These are phyloP conservation scores for Hygrocybe punicea DNA, from an alignment of 768 basidiomycete genomes.

Conservation along the genomic window DNA sequence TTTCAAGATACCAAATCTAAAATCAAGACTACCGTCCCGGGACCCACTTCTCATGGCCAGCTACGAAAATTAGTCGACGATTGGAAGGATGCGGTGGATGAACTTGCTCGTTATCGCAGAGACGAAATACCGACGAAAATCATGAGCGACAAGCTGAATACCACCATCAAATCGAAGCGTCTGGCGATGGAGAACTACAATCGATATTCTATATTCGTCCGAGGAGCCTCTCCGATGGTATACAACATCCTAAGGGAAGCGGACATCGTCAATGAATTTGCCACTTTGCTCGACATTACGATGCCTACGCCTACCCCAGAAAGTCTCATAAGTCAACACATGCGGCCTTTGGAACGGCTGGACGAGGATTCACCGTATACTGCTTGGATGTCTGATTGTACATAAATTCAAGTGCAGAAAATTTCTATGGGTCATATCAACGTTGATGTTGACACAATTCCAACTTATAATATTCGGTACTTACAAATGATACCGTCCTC, in stretches of 20 bases:
- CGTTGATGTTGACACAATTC: too few relatives aligned
- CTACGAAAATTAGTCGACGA: background rate
- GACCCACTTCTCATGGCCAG: background rate
- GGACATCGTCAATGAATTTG: constrained; percentile 11
- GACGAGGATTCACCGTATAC: constrained; percentile 8
- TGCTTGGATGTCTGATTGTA: constrained; percentile 11
- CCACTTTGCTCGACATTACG: constrained; percentile 10
- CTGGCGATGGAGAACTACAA: constrained; percentile 13
- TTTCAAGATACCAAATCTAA: background rate
- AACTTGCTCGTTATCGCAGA: background rate
- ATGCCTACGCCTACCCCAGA: constrained; percentile 7
- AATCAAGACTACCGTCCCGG: constrained; percentile 4
- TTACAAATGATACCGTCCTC: too few relatives aligned
- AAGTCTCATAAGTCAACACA: constrained; percentile 4
- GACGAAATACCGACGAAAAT: background rate
- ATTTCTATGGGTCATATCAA: too few relatives aligned
- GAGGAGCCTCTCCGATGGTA: constrained; percentile 14
- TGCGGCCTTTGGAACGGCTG: constrained; percentile 13
- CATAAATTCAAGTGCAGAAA: too few relatives aligned
- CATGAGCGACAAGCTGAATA: background rate
- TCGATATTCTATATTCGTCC: constrained; percentile 12
- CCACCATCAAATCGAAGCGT: background rate
- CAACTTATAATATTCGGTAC: too few relatives aligned
- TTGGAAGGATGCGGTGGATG: background rate
- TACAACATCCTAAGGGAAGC: constrained; percentile 13